Base-by-base conservation (phyloP, 2,329 filamentous ascomycete species). In the Capronia coronata region DNA sequence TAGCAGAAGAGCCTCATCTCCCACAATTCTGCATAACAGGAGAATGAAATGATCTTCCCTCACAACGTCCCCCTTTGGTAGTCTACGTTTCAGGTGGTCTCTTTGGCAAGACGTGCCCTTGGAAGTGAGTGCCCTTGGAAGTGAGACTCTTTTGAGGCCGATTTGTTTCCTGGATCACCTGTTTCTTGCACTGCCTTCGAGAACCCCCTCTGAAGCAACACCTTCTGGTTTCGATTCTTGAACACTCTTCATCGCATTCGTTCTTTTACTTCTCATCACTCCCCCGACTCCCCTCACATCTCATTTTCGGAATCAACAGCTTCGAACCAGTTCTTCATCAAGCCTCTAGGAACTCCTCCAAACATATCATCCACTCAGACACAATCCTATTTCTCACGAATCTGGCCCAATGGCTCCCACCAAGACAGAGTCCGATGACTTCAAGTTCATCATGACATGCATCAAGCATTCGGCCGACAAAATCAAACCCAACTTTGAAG, bases 371-470 rank as follows among this genome's bases (percentile, higher is more conserved):
- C 1, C 4, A 18, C 16, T 37, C 34, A 18, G 14, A 18, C 34
- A 18, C 8, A 8, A 37, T 7, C 16, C 7, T 6, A 18, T 18
- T 7, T 5, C 34, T 37, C 38, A 14, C n/a, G 19, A 11, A 23
- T n/a, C 21, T 14, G n/a, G 16, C 19, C 38, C 13, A n/a, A 52
- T 52, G 50, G 42, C 54, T 5, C 51, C 54, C 14, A 5, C 34
- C 0, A 47, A 40, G 14, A 30, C 18, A 3, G 23, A 32, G 7
- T 30, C 21, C 21, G 49, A 53, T 3, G 55, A 58, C 38, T 55
- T 59, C 44, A 50, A 43, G 11, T 55, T 59, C 37, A 49, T 59
- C 42, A 57, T 59, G 54, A 55, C 52, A 27, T 56, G 54, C 42
- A 39, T 57, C 32, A 51, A 55, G 29, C 44, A 59, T 25, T 43